Conservation (phyloP, 257 asterid species). For the Ligustrum vulgare region DNA sequence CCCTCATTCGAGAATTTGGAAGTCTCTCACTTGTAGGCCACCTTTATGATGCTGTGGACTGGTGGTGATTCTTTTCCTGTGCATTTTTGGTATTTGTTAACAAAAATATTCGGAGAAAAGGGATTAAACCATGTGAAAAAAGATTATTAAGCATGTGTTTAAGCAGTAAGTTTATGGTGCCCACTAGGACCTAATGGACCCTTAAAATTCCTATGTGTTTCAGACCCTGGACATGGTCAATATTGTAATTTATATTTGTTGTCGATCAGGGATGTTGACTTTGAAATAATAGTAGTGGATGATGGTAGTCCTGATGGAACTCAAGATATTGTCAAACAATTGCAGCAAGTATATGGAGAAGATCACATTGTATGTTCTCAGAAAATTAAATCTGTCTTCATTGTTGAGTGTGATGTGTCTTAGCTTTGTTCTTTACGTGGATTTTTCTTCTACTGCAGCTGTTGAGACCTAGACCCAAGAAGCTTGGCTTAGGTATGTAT, state of each 20-base stretch:
- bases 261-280: slow-evolving; percentile 66
- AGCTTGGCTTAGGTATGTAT: slow-evolving; percentile 87
- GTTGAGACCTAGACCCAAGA: slow-evolving; percentile 82
- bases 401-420: slow-evolving; percentile 10
- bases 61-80: neutral
- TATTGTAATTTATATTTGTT: slow-evolving; percentile 19
- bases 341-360: slow-evolving; percentile 85
- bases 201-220: too few species aligned
- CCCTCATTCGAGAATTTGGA: neutral
- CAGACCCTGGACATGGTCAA: neutral
- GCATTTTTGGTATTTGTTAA: neutral
- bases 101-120: neutral
- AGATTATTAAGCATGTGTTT: neutral
- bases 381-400: slow-evolving; percentile 5
- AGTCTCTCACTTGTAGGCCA: neutral
- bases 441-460: slow-evolving; percentile 53
- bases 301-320: slow-evolving; percentile 99
- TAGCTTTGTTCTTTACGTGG: slow-evolving; percentile 20
- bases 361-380: slow-evolving; percentile 70
- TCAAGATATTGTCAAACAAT: slow-evolving; percentile 85
- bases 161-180: too few species aligned
- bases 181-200: too few species aligned
- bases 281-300: slow-evolving; percentile 92
- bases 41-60: neutral
- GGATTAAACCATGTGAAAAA: neutral